Conservation (phyloP, 1,284 basidiomycete genomes). For the Microbotryum lychnidis-dioicae region DNA sequence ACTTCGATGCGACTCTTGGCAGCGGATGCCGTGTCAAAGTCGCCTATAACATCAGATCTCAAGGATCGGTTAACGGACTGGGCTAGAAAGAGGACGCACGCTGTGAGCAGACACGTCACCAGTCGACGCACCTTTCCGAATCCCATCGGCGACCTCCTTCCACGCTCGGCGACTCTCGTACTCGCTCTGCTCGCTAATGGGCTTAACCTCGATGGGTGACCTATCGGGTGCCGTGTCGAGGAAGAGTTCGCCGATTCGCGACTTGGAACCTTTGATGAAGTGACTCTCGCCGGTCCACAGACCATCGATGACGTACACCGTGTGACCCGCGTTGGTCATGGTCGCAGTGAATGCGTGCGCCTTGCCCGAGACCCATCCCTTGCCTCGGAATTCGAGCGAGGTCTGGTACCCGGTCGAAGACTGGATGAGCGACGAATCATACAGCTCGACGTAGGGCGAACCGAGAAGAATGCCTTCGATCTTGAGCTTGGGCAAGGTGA, state of each 20-base stretch:
- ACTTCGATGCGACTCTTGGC: slow-evolving; percentile 93
- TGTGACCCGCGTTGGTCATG: slow-evolving; percentile 47
- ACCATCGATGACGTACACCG: slow-evolving; percentile 65
- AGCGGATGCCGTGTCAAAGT: slow-evolving; percentile 80
- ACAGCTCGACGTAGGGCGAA: slow-evolving; percentile 68
- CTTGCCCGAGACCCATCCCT: slow-evolving; percentile 54
- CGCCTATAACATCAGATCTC: slow-evolving; percentile 45
- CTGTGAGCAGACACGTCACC: not conserved
- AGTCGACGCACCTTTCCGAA: slow-evolving; percentile 49
- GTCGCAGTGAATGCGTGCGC: slow-evolving; percentile 85
- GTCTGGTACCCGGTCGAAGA: slow-evolving; percentile 64
- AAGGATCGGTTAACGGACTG: not conserved
- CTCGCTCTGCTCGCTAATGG: slow-evolving; percentile 58
- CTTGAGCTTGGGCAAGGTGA: slow-evolving; percentile 60
- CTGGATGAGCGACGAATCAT: slow-evolving; percentile 75
- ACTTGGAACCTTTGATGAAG: slow-evolving; percentile 33
- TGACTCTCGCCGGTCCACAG: slow-evolving; percentile 72
- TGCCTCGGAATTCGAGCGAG: slow-evolving; percentile 68
- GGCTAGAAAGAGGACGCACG: not conserved
- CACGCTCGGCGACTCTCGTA: slow-evolving; percentile 85
- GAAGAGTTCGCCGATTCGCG: slow-evolving; percentile 39
- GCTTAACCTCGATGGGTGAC: slow-evolving; percentile 56
- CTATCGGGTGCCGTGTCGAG: slow-evolving; percentile 36
- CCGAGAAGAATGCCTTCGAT: slow-evolving; percentile 47
- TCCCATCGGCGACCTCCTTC: slow-evolving; percentile 81